These are phyloP conservation scores for Boletus sp. DNA, from an alignment of 768 basidiomycete genomes.

Conservation along the genomic window DNA sequence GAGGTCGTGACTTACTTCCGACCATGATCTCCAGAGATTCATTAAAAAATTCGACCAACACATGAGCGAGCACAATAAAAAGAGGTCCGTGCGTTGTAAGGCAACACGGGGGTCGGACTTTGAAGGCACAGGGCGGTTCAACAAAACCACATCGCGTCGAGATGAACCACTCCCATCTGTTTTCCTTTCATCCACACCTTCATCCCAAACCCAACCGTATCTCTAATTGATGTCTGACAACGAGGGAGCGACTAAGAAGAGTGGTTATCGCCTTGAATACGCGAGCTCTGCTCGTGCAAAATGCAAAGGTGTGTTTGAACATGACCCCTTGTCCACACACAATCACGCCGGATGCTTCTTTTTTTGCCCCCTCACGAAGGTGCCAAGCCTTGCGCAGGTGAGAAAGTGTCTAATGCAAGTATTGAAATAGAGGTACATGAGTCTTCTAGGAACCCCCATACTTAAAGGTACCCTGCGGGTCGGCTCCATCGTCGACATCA, in stretches of 20 bases:
- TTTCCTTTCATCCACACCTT: constrained; percentile 28
- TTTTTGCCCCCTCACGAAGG: constrained; percentile 43
- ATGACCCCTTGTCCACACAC: constrained; percentile 5
- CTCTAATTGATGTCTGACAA: constrained; percentile 33
- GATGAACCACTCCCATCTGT: constrained; percentile 35
- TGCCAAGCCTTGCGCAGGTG: constrained; percentile 73
- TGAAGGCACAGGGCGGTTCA: constrained; percentile 37
- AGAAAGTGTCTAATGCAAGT: constrained; percentile 11
- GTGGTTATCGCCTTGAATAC: constrained; percentile 78
- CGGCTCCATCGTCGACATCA: constrained; percentile 72
- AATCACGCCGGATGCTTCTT: constrained; percentile 17
- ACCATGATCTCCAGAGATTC: constrained; percentile 9
- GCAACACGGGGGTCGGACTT: constrained; percentile 34
- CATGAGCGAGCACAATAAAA: constrained; percentile 24
- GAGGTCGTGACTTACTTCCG: constrained; percentile 11
- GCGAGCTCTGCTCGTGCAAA: constrained; percentile 63
- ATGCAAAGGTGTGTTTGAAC: constrained; percentile 63
- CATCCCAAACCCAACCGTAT: constrained; percentile 15
- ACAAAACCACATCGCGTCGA: constrained; percentile 39
- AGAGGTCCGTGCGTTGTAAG: constrained; percentile 36
- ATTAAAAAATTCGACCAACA: constrained; percentile 16
- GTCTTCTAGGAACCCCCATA: constrained; percentile 58
- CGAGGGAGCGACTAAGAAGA: constrained; percentile 33
- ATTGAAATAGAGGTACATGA: constrained; percentile 6
- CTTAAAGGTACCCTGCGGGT: constrained; percentile 69